These are phyloP conservation scores for Myotisia sp. DNA, from an alignment of 2,329 filamentous ascomycete genomes.

Conservation along the genomic window DNA sequence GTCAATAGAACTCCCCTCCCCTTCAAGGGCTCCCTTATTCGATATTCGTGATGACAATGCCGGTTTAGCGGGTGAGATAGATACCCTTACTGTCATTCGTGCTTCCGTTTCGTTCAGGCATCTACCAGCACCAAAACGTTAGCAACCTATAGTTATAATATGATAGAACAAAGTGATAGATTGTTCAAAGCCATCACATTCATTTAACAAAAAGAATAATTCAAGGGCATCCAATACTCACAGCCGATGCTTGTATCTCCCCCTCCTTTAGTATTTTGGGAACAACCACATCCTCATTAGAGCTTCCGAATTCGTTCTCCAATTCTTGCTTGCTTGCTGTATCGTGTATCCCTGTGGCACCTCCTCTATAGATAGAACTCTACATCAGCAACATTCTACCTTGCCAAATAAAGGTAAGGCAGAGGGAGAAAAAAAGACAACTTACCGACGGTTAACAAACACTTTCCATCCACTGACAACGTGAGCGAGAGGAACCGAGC, in stretches of 20 bases:
- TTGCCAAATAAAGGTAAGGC: neutral
- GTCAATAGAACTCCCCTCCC: too few relatives aligned
- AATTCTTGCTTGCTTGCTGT: conserved; percentile 59
- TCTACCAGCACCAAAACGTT: conserved; percentile 15
- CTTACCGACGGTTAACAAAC: conserved; percentile 79
- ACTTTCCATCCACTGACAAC: conserved; percentile 82
- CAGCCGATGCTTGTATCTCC: conserved; percentile 46
- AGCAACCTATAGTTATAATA: conserved; percentile 1
- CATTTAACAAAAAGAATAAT: too few relatives aligned
- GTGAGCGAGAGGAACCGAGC: conserved; percentile 62
- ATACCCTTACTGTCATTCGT: conserved; percentile 19
- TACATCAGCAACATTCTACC: conserved; percentile 3
- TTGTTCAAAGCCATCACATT: too few relatives aligned
- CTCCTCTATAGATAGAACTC: conserved; percentile 48
- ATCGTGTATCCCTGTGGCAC: conserved; percentile 66
- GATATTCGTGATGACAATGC: neutral
- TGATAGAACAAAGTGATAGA: neutral
- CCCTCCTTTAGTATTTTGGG: conserved; percentile 69
- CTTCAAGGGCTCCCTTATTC: too few relatives aligned
- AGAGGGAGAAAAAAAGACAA: conserved; percentile 14
- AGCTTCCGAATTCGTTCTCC: conserved; percentile 76
- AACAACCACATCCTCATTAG: conserved; percentile 65
- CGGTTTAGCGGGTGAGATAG: conserved; percentile 6
- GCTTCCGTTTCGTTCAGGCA: conserved; percentile 20
- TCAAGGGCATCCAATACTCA: conserved; percentile 26